These are phyloP conservation scores for Penicillium lividum DNA, from an alignment of 495 filamentous ascomycete genomes.

Conservation along the genomic window DNA sequence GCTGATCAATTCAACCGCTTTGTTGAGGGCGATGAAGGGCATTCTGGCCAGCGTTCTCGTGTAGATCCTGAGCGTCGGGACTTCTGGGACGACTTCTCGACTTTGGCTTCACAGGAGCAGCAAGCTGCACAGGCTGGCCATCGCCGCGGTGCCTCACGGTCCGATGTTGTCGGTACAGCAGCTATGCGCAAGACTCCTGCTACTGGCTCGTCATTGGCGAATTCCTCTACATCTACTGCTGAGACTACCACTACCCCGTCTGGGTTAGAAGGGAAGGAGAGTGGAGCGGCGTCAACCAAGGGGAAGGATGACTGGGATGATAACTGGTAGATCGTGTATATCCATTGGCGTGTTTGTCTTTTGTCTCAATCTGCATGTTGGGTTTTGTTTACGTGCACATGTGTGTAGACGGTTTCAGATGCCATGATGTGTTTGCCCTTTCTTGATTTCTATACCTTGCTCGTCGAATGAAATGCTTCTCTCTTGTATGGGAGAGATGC, in stretches of 20 bases:
- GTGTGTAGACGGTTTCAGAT: conserved; percentile 8
- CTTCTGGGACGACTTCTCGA: conserved; percentile 84
- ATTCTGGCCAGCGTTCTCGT: conserved; percentile 13
- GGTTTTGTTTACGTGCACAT: conserved; percentile 6
- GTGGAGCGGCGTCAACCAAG: conserved; percentile 34
- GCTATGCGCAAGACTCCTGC: conserved; percentile 67
- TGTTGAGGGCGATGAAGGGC: conserved; percentile 65
- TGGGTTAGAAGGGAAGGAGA: conserved; percentile 41
- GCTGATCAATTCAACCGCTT: conserved; percentile 78
- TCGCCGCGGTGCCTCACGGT: conserved; percentile 31
- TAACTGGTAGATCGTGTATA: conserved; percentile 54
- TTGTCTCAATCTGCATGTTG: not conserved
- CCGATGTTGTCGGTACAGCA: conserved; percentile 65
- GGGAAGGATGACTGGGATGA: conserved; percentile 66
- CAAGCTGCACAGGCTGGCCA: conserved; percentile 37
- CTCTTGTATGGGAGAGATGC: not conserved
- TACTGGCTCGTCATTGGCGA: conserved; percentile 22
- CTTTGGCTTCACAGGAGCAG: conserved; percentile 58
- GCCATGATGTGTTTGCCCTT: conserved; percentile 12
- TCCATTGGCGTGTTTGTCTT: conserved; percentile 4
- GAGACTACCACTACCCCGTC: conserved; percentile 29
- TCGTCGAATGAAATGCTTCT: conserved; percentile 12
- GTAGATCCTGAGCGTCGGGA: conserved; percentile 70
- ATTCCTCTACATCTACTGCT: conserved; percentile 18
- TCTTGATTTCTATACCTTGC: conserved; percentile 18